These are phyloP conservation scores for Tricholoma matsutake DNA, from an alignment of 768 basidiomycete species.

Conservation along the genomic window DNA sequence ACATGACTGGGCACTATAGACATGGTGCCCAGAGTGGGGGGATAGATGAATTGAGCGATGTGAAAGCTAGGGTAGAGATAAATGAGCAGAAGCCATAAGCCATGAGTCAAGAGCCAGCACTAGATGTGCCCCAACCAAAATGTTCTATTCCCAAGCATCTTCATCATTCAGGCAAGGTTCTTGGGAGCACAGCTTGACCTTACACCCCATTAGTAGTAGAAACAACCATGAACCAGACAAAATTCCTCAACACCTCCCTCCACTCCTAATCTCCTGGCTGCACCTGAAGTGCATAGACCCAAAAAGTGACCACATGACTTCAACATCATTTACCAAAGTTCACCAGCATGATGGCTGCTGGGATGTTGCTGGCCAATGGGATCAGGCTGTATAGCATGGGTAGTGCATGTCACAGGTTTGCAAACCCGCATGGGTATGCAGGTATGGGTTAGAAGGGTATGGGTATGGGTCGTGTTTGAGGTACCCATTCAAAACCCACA, in stretches of 20 bases:
- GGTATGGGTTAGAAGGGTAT: no score
- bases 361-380: constrained; percentile 47
- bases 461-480: no score
- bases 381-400: no score
- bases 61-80: constrained; percentile 13
- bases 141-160: constrained; percentile 23
- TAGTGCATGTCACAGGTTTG: no score
- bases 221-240: constrained; percentile 28
- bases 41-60: not conserved
- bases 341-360: constrained; percentile 42
- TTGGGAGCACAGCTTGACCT: constrained; percentile 21
- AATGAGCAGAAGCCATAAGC: constrained; percentile 29
- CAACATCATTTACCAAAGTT: constrained; percentile 50
- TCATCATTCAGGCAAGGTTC: constrained; percentile 12
- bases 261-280: constrained; percentile 45
- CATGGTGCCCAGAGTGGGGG: not conserved
- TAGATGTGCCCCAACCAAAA: constrained; percentile 40
- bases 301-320: constrained; percentile 25
- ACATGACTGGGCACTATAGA: constrained; percentile 2
- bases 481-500: no score
- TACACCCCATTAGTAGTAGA: constrained; percentile 32
- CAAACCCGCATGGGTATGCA: no score
- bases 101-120: constrained; percentile 29
- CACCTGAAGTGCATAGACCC: constrained; percentile 42
- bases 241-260: constrained; percentile 43